Base-by-base conservation (phyloP, 768 basidiomycete species). In the Xanthoconium purpureum region DNA sequence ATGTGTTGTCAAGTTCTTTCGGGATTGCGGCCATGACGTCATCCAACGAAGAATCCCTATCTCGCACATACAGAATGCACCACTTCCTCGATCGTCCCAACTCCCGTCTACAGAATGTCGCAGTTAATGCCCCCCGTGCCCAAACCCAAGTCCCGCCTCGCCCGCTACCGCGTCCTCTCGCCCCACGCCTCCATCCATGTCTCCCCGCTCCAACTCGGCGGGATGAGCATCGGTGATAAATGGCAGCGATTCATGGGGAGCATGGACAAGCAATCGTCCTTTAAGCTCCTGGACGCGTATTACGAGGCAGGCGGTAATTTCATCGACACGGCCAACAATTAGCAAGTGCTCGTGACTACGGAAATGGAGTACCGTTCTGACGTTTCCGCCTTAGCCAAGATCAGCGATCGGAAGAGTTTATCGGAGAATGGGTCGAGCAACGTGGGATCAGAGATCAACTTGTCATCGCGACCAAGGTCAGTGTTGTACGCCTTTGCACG, bases 381-480 rank as follows among this genome's bases (percentile, higher is more conserved):
- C 39, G 18, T 36, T 20, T 44, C 1, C 28, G 36, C 42, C 35
- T 7, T 40, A 80, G 77, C 56, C 82, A 85, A 63, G 77, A 82
- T 52, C 84, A 80, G 57, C 61, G 75, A 13, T 83, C 81, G 5
- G 84, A 88, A 62, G 60, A 60, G 50, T 75, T 79, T 57, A 70
- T 81, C 35, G 81, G 81, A 11, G 81, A 81, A 61, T 82, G 81
- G 80, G 76, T 73, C 57, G 73, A 77, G 60, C 46, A 58, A n/a
- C 69, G 77, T 17, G 71, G 67, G 0, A 72, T 74, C 38, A 73
- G 80, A 42, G 77, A 82, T 56, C 77, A 79, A 54, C 72, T 82
- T 9, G 70, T 81, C 56, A 66, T 80, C 47, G 80, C 80, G 1
- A 78, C 80, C 30, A 81, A 76, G 73, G 74, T 74, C 35, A 0